Evolutionary conservation across 2,329 filamentous ascomycete species (phyloP), one percentile per base, ranked within the genome.

Genomic region (Phaeosphaeria sp.): DNA sequence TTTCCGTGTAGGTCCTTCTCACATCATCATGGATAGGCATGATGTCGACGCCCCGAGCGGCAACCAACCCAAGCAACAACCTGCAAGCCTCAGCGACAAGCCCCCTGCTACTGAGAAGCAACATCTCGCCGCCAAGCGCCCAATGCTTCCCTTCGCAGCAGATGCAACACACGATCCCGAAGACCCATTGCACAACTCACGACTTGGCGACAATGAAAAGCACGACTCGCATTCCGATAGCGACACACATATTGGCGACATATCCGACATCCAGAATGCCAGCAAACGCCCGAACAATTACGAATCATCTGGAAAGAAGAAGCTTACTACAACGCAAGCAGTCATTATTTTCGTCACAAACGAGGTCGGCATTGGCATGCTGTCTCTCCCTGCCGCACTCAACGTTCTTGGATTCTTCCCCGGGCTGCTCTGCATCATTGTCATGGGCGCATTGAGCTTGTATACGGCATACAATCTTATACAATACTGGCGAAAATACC

Each of bases 291-390:
- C 57, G 3, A 46, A 47, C 18, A 55, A 55, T 13, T 33, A 39
- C 21, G 51, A 58, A 24, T 46, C 54, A n/a, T 30, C 42, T 15
- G 48, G 56, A n/a, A 55, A 24, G 18, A 68, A 62, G 56, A 71
- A 71, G 47, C 61, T 71, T 42, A 67, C 57, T 21, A 68, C 65
- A 18, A 61, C 67, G 47, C 66, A 71, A 66, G 67, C 68, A 25
- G 67, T 66, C 49, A 70, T 73, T 17, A 73, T 73, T 20, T 70
- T 73, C 49, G 56, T 73, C 52, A 73, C 68, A 3, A 73, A 71
- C 44, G 67, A 73, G 49, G 66, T 73, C 20, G 68, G 69, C 33
- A 71, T 73, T n/a, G 69, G 69, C 24, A 69, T 71, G 49, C 59
- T 72, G 17, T 70, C 65, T 9, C 53, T 72, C 20, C 68, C 68